Conservation (phyloP, 305 asterid species). For the Stenogyne calaminthoides region DNA sequence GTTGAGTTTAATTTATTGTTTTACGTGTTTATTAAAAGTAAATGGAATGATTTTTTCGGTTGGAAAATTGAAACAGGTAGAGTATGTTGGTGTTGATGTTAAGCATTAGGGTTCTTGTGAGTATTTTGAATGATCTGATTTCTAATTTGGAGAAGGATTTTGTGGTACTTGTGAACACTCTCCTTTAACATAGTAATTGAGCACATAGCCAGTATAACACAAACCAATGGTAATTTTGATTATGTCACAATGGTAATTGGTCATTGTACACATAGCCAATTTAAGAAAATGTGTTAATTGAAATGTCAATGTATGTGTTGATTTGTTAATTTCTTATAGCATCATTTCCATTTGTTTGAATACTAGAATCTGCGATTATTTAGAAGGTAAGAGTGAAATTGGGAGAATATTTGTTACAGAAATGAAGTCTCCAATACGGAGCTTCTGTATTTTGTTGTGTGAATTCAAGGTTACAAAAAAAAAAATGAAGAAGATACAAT, state of each 20-base stretch:
- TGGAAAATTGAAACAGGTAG: not conserved
- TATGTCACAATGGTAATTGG: not conserved
- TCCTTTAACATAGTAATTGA: not conserved
- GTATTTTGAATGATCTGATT: not conserved
- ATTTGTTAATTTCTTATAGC: not conserved
- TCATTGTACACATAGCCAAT: not conserved
- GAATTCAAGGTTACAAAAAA: too few species aligned
- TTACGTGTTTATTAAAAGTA: not conserved
- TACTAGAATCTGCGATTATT: not conserved
- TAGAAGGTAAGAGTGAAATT: slow-evolving; percentile 11
- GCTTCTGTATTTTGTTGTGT: too few species aligned
- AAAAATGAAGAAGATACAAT: too few species aligned
- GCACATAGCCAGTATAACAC: not conserved
- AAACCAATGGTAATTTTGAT: too few species aligned
- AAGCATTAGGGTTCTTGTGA: slow-evolving; percentile 2
- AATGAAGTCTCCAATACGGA: too few species aligned
- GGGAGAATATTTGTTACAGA: too few species aligned
- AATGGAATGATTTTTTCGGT: not conserved
- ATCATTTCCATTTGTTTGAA: not conserved
- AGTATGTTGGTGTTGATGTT: not conserved
- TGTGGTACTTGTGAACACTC: not conserved
- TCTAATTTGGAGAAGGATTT: too few species aligned
- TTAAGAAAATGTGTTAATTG: not conserved
- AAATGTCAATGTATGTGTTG: slow-evolving; percentile 11
- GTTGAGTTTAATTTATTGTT: not conserved